Evolutionary conservation across 2,329 filamentous ascomycete species (phyloP).

Genomic region (Sporothrix pallida): DNA sequence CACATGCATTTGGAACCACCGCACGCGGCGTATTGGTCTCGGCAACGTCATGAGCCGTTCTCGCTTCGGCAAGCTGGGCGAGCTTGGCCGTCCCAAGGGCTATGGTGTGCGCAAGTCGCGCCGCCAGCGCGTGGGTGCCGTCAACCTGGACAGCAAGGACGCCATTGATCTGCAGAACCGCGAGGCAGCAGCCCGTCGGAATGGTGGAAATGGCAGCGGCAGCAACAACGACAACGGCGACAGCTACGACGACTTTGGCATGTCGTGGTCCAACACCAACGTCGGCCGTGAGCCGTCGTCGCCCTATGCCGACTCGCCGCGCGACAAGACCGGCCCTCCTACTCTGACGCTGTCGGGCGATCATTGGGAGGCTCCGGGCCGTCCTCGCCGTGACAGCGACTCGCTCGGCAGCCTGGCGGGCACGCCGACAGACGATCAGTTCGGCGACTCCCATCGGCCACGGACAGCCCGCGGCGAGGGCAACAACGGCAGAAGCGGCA

Average conservation of each 20-base stretch:
- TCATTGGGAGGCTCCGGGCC: constrained; percentile 35
- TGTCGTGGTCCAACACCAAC: constrained; percentile 27
- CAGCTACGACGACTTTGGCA: constrained; percentile 30
- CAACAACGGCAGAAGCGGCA: constrained; percentile 41
- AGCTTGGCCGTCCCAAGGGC: constrained; percentile 43
- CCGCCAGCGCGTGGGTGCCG: constrained; percentile 45
- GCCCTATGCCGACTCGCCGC: constrained; percentile 40
- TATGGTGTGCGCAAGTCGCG: constrained; percentile 50
- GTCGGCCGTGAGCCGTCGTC: constrained; percentile 31
- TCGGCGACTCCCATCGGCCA: constrained; percentile 45
- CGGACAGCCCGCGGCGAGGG: constrained; percentile 37
- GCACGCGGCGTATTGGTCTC: constrained; percentile 56
- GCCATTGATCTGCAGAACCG: constrained; percentile 55
- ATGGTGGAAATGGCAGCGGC: constrained; percentile 40
- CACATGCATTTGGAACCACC: constrained; percentile 62
- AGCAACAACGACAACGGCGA: constrained; percentile 39
- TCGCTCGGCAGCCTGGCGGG: constrained; percentile 56
- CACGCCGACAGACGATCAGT: constrained; percentile 53
- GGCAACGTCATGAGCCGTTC: constrained; percentile 58
- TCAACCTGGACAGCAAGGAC: constrained; percentile 46
- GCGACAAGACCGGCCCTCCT: constrained; percentile 37
- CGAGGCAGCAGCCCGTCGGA: constrained; percentile 38
- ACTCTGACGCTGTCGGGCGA: constrained; percentile 38
- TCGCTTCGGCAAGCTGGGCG: constrained; percentile 37
- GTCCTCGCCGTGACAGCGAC: constrained; percentile 53